Base-by-base conservation (phyloP, 371 early-diverging fungal genomes). In the Mortierella sp. region DNA sequence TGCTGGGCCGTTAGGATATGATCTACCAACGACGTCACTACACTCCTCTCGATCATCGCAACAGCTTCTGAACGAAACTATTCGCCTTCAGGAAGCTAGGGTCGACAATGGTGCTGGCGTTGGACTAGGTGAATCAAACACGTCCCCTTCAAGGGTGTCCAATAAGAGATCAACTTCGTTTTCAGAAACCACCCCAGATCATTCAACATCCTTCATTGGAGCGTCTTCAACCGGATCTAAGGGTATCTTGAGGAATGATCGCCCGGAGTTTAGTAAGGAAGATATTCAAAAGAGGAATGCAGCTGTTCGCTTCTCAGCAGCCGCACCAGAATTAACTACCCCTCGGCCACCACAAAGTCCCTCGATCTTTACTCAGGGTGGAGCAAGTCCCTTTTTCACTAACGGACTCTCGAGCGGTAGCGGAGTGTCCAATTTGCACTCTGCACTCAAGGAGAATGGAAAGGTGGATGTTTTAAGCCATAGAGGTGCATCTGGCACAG, bases 1-100 rank as follows among this genome's bases (percentile, higher is more conserved):
- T 26, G 72, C 77, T 26, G 77, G 77, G 2, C 72, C 72, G 17
- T 53, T 77, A 49, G 77, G 77, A 26, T 77, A 77, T 51, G 57
- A 75, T 7, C 35, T 64, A 12, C 56, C 58, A 49, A 34, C 15
- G 17, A 17, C 63, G 4, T 29, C 61, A n/a, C 22, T 64, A 42
- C 29, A 47, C 17, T 63, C 64, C 2, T 29, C 31, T 10, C 31
- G 10, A 10, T 32, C 35, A 28, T 51, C 53, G 12, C 45, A n/a
- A 26, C 45, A 63, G 3, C 32, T 47, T 37, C 28, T 47, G 12
- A 35, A 15, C 23, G 53, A 63, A 32, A 34, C 64, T 2, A 32
- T 23, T 49, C 64, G 40, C 22, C 23, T 47, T 15, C 64, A 64
- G 37, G 55, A 22, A 42, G 2, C 31, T 23, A 28, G 28, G 12